These are phyloP conservation scores for Fibroporia radiculosa DNA, from an alignment of 768 basidiomycete genomes.

Conservation along the genomic window DNA sequence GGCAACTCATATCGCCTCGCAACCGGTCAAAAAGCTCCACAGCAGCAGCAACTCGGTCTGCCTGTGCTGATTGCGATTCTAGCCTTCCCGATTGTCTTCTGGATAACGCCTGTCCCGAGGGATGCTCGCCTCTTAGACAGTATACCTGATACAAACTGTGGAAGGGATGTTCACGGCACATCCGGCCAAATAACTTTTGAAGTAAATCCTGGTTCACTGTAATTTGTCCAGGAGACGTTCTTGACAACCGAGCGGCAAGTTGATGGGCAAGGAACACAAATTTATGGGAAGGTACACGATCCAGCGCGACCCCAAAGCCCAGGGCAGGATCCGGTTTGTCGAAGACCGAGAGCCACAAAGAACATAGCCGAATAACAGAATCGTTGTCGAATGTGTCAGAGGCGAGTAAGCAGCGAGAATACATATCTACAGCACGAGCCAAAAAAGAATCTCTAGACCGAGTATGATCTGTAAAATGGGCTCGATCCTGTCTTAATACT, in stretches of 20 bases:
- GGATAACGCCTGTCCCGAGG: constrained; percentile 7
- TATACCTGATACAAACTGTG: constrained; percentile 89
- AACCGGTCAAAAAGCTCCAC: constrained; percentile 51
- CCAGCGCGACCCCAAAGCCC: constrained; percentile 37
- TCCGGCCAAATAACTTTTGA: constrained; percentile 55
- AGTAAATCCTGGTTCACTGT: constrained; percentile 47
- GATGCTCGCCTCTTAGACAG: constrained; percentile 44
- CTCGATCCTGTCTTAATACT: constrained; percentile 47
- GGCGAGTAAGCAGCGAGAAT: constrained; percentile 61
- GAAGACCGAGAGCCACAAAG: constrained; percentile 90
- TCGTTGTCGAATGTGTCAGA: constrained; percentile 74
- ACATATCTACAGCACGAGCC: constrained; percentile 75
- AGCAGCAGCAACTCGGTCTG: constrained; percentile 61
- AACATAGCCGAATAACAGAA: constrained; percentile 72
- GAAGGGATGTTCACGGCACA: constrained; percentile 89
- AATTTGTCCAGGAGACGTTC: constrained; percentile 20
- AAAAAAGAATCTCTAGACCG: constrained; percentile 55
- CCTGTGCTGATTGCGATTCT: constrained; percentile 36
- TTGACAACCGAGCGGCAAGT: constrained; percentile 81
- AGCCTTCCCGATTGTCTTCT: constrained; percentile 43
- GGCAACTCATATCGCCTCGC: constrained; percentile 30
- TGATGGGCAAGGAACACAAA: constrained; percentile 91
- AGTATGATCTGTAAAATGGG: constrained; percentile 32
- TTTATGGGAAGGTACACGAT: constrained; percentile 73
- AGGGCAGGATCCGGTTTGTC: constrained; percentile 42